Conservation (phyloP, 2,329 filamentous ascomycete species). For the Talaromyces verruculosus region DNA sequence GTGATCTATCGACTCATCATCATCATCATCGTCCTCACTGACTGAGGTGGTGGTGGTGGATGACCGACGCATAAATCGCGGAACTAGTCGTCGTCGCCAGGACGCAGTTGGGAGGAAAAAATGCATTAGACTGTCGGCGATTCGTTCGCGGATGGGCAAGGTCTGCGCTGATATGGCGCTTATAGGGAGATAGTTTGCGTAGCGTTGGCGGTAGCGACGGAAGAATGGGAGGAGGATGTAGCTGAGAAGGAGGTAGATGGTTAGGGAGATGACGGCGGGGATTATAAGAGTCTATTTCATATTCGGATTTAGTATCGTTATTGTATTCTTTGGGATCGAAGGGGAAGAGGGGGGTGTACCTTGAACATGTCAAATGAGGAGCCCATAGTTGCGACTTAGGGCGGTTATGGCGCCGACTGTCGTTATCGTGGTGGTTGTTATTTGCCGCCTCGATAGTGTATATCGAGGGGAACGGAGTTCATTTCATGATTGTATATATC, state of each 20-base stretch:
- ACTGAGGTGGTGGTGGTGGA: background rate
- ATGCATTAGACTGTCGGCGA: conserved; percentile 44
- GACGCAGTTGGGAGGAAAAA: conserved; percentile 46
- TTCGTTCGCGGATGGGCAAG: conserved; percentile 54
- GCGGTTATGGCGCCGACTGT: background rate
- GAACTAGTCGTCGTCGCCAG: conserved; percentile 44
- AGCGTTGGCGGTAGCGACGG: conserved; percentile 68
- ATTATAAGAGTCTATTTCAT: conserved; percentile 63
- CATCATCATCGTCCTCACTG: conserved; percentile 23
- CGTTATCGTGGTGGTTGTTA: background rate
- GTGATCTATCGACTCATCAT: conserved; percentile 20
- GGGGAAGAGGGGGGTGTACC: conserved; percentile 15
- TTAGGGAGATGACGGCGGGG: conserved; percentile 68
- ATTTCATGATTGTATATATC: background rate
- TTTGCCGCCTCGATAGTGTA: background rate
- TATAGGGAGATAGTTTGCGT: conserved; percentile 71
- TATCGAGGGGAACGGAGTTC: background rate
- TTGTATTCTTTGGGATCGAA: conserved; percentile 6
- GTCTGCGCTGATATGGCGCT: conserved; percentile 55
- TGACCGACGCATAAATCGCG: background rate
- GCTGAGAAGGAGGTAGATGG: conserved; percentile 65
- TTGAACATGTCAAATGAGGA: conserved; percentile 21
- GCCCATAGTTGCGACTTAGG: conserved; percentile 14
- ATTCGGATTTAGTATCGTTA: background rate
- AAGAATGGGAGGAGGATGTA: conserved; percentile 68